Base-by-base conservation (phyloP, 257 asterid species). In the Penstemon barbatus region DNA sequence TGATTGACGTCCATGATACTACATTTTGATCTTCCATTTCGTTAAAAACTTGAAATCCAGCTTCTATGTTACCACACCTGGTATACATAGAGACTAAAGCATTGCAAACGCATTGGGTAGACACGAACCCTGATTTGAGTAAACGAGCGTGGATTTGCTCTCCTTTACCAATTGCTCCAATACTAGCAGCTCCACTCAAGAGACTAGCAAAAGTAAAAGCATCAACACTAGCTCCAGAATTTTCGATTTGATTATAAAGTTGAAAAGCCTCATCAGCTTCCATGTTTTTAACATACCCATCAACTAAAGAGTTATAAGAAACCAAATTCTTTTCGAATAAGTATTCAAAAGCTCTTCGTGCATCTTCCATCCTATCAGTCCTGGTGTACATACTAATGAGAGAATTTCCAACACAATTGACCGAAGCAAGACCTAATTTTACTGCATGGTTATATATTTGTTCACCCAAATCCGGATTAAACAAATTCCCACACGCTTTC, bases 111-210 rank as follows among this genome's bases (percentile, higher is more conserved):
- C 75, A 78, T 8, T 72, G 83, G 70, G 79, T 72, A n/a, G 87
- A 75, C 39, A 73, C 82, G 2, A 79, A 78, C 61, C 96, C 96
- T 0, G 86, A 70, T 86, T 93, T 93, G 33, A 93, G 70, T 66
- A 93, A 65, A 50, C 91, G 91, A 48, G 91, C 87, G 40, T 93
- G 99, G 56, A 93, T 75, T 59, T 85, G 95, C 81, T 90, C 99
- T 7, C 99, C 99, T 80, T 87, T 90, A 41, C 92, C 87, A 41
- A 87, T 80, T 5, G 97, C 99, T 54, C 99, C 97, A 66, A 90
- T 74, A 66, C 95, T 90, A 40, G 97, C 97, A 41, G 97, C 96
- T 65, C 96, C 99, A 72, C 96, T 93, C 78, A 93, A 81, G 54
- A 93, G 86, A 81, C 96, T 90, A 44, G 96, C 89, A 51, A 84